Percentiles rank a stretch among this genome's conserved stretches.
Evolutionary conservation across 495 filamentous ascomycete species (phyloP).

Genomic region (Saxophila tyrrhenica): DNA sequence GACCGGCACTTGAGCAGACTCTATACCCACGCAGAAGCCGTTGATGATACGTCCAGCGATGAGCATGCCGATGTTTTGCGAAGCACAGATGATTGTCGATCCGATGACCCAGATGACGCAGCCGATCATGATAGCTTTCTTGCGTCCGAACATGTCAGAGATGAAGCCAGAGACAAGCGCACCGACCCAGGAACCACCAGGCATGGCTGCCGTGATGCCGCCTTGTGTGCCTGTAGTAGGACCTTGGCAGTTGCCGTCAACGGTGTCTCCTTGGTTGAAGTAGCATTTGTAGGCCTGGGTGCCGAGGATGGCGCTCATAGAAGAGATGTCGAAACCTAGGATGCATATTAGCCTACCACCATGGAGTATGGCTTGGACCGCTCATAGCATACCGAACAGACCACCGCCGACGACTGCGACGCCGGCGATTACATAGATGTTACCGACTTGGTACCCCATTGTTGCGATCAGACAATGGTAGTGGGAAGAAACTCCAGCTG

Average conservation of each 20-base stretch:
- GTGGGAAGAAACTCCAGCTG: not conserved
- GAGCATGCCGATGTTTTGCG: slow-evolving; percentile 64
- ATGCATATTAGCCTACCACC: not conserved
- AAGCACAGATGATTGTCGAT: slow-evolving; percentile 55
- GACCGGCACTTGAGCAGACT: slow-evolving; percentile 68
- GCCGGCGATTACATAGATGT: slow-evolving; percentile 64
- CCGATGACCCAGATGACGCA: slow-evolving; percentile 42
- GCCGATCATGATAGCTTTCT: slow-evolving; percentile 45
- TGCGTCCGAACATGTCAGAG: slow-evolving; percentile 57
- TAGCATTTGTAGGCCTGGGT: slow-evolving; percentile 26
- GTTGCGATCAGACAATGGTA: not conserved
- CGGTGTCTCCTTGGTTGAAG: slow-evolving; percentile 26
- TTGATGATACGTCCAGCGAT: slow-evolving; percentile 67
- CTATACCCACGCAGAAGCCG: slow-evolving; percentile 64
- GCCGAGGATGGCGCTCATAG: slow-evolving; percentile 59
- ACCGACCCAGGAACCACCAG: slow-evolving; percentile 63
- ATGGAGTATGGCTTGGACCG: not conserved
- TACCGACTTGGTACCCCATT: slow-evolving; percentile 35
- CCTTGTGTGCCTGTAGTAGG: slow-evolving; percentile 27
- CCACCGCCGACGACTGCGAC: slow-evolving; percentile 66
- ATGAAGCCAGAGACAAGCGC: slow-evolving; percentile 55
- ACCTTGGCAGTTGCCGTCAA: slow-evolving; percentile 22
- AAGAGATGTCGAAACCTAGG: slow-evolving; percentile 63
- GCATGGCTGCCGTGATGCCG: slow-evolving; percentile 48
- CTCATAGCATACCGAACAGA: slow-evolving; percentile 39